Evolutionary conservation across 371 early-diverging fungal species (phyloP), one percentile per base, ranked within the genome.

Genomic region (Mucor irregularis): DNA sequence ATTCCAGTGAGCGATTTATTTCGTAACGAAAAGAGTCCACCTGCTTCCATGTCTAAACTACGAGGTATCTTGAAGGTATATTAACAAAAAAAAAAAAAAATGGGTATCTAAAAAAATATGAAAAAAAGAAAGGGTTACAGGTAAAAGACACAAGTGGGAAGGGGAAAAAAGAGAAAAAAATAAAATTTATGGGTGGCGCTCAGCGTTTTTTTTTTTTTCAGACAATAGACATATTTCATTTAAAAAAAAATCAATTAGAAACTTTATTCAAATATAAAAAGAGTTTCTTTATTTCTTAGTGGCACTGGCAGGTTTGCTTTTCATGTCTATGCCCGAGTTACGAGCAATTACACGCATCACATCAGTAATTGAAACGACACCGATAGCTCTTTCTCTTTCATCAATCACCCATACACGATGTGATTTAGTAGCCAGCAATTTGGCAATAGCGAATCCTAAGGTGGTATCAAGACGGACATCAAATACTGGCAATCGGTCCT

Each of bases 341-440:
- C 81, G 76, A 0, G 73, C 71, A 56, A 90, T 56, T 21, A 81
- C 71, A 14, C 83, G 73, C 58, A 90, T 70, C 4, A 91, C 72
- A 57, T 91, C 92, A 14, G 91, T 91, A 14, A 91, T 66, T 13
- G 87, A 87, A 8, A 91, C 83, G 13, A 91, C 85, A 6, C 91
- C 90, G 35, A 69, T 69, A 17, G 78, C 74, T 34, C 68, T 56
- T 21, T 75, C 75, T 35, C 61, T 45, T 26, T 82, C 82, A 55
- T 82, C 79, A 5, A 86, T 82, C 8, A 92, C 86, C 93, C 93
- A 94, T 11, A 94, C 78, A 40, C 94, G 87, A 53, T 93, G 93
- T 0, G 92, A 84, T 29, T 80, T 79, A 3, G 93, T 93, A 11
- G 93, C 92, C 25, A 86, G 73, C 53, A 93, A 67, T 68, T 92